These are phyloP conservation scores for Ophiostoma sp. DNA, from an alignment of 2,329 filamentous ascomycete genomes.

Conservation along the genomic window DNA sequence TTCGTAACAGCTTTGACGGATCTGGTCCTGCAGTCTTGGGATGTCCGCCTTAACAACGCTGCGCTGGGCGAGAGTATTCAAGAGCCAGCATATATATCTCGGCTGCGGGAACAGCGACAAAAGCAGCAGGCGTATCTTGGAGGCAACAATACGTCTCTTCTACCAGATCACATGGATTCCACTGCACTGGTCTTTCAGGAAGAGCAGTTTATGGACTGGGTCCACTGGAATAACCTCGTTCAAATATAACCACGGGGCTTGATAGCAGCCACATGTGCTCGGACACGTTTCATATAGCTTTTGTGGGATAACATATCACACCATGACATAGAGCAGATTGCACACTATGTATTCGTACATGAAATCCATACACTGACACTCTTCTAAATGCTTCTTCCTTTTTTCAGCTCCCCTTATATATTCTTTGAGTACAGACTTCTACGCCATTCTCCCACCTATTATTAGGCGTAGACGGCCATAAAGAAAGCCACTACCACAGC, in stretches of 20 bases:
- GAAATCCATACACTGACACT: not conserved
- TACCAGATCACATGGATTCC: not conserved
- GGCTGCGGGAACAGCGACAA: not conserved
- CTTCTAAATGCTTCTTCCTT: no score
- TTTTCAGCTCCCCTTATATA: not conserved
- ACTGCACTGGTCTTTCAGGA: slow-evolving; percentile 9
- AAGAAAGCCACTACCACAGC: not conserved
- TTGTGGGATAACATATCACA: no score
- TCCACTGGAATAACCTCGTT: slow-evolving; percentile 22
- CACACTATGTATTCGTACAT: not conserved
- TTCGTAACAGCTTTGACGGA: not conserved
- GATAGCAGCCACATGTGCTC: not conserved
- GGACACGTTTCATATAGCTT: not conserved
- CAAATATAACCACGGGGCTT: not conserved
- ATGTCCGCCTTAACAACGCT: not conserved
- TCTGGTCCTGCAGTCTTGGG: not conserved
- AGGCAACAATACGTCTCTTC: not conserved
- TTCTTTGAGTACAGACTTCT: no score
- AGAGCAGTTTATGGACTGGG: slow-evolving; percentile 22
- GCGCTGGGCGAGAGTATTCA: not conserved
- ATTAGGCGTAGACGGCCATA: not conserved
- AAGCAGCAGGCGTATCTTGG: not conserved
- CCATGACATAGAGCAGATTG: not conserved
- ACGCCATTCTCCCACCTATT: not conserved
- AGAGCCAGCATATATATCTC: not conserved